Conservation (phyloP, 106 monocot species). For the Chionographis japonica region DNA sequence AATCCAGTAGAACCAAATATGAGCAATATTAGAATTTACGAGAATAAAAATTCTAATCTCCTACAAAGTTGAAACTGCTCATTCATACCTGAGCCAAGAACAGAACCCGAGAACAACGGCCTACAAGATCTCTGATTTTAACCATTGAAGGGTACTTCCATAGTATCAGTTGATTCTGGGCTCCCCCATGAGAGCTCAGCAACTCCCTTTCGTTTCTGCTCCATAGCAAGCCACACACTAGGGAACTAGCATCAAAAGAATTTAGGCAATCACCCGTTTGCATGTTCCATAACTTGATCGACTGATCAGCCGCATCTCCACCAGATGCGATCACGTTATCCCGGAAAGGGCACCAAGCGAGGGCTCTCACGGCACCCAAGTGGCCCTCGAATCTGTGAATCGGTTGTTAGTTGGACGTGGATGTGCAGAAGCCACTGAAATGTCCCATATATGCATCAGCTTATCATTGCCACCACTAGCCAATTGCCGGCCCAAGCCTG, state of each 20-base stretch:
- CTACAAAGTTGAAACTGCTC: no score
- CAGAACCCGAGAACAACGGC: constrained; percentile 37
- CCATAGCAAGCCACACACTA: constrained; percentile 28
- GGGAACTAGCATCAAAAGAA: constrained; percentile 36
- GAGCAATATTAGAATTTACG: no score
- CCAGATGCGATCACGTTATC: constrained; percentile 38
- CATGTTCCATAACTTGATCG: constrained; percentile 48
- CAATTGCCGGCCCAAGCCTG: no score
- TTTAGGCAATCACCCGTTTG: constrained; percentile 25
- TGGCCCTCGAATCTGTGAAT: constrained; percentile 22
- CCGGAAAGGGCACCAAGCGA: constrained; percentile 47
- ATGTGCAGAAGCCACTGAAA: no score
- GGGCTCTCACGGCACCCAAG: constrained; percentile 33
- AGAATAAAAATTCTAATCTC: neutral
- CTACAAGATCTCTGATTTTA: constrained; percentile 24
- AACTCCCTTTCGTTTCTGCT: constrained; percentile 20
- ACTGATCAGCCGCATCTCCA: constrained; percentile 23
- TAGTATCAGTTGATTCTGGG: constrained; percentile 19
- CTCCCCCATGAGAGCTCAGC: constrained; percentile 17
- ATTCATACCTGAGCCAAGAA: constrained; percentile 26
- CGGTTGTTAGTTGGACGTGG: no score
- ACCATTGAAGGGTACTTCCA: constrained; percentile 43
- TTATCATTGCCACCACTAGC: no score
- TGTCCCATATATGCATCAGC: no score
- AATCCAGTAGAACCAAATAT: neutral